phyloP scores from a whole-genome alignment of 768 basidiomycete species.

The Gyrodon lividus region DNA sequence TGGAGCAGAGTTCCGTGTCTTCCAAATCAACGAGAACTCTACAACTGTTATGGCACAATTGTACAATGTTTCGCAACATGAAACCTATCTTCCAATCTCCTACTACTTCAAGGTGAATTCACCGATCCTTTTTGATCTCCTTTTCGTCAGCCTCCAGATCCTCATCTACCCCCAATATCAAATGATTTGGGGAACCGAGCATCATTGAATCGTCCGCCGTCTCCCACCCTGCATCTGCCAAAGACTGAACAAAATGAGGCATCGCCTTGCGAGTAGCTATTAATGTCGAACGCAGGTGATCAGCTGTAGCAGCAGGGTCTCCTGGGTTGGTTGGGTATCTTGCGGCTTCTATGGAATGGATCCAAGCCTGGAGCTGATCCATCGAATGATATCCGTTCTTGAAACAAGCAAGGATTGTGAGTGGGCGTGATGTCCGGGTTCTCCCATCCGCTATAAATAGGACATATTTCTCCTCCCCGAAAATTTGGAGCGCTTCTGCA shows the following conservation, averaged over 20 bases:
- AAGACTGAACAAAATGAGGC: slow-evolving; percentile 18
- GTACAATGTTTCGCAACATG: not conserved
- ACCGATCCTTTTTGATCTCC: slow-evolving; percentile 21
- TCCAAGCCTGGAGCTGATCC: slow-evolving; percentile 61
- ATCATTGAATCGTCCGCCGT: slow-evolving; percentile 31
- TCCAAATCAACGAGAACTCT: not conserved
- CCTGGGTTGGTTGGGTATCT: slow-evolving; percentile 1
- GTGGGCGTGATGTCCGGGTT: not conserved
- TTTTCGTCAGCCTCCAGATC: not conserved
- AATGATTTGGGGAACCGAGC: slow-evolving; percentile 26
- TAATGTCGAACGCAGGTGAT: slow-evolving; percentile 13
- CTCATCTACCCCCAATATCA: slow-evolving; percentile 19
- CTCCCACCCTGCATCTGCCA: slow-evolving; percentile 38
- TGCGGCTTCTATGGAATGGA: slow-evolving; percentile 24
- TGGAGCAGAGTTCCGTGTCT: not conserved
- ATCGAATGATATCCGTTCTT: slow-evolving; percentile 46
- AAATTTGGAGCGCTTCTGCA: slow-evolving; percentile 36
- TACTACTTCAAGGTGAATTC: slow-evolving; percentile 4
- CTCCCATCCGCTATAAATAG: slow-evolving; percentile 43
- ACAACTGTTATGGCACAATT: not conserved
- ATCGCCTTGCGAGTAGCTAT: slow-evolving; percentile 10
- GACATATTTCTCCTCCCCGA: slow-evolving; percentile 47
- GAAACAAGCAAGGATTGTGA: slow-evolving; percentile 44
- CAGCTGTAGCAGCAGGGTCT: not conserved
- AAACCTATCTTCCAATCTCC: not conserved